Conservation (phyloP, 164 flowering plant species). For the Chimonanthus praecox region DNA sequence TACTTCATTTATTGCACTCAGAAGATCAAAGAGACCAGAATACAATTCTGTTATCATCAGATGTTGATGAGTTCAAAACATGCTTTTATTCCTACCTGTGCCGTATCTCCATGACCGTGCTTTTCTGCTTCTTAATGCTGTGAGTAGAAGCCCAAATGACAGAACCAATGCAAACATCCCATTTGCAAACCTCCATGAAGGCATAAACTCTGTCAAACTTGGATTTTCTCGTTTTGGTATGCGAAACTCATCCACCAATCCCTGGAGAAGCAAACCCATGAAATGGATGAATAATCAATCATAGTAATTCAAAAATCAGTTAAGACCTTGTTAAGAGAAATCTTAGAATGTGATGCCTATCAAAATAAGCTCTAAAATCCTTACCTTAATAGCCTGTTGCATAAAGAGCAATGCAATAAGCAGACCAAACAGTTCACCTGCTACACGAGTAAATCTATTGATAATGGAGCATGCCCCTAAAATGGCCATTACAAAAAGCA, state of each 20-base stretch:
- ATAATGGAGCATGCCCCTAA: constrained; percentile 89
- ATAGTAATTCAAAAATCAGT: background rate
- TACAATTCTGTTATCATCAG: background rate
- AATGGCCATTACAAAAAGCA: constrained; percentile 65
- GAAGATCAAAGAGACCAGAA: background rate
- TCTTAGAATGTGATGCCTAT: background rate
- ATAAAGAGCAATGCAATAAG: constrained; percentile 92
- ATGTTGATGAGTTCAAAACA: background rate
- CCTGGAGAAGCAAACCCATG: constrained; percentile 31
- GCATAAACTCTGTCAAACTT: constrained; percentile 37
- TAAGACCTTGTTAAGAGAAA: background rate
- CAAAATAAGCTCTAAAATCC: constrained; percentile 8
- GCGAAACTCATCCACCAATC: constrained; percentile 83
- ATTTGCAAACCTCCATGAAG: constrained; percentile 96
- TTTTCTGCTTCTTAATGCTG: constrained; percentile 79
- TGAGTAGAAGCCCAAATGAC: constrained; percentile 86
- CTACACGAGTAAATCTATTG: constrained; percentile 85
- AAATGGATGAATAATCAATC: background rate
- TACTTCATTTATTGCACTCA: constrained; percentile 2
- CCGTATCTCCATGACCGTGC: constrained; percentile 99
- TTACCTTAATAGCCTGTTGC: constrained; percentile 90
- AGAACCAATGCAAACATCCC: constrained; percentile 97
- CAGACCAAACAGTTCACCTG: constrained; percentile 87
- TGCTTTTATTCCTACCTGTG: constrained; percentile 35
- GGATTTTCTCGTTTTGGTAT: constrained; percentile 59